Conservation (phyloP, 2,329 filamentous ascomycete genomes). For the Cytospora piceae region DNA sequence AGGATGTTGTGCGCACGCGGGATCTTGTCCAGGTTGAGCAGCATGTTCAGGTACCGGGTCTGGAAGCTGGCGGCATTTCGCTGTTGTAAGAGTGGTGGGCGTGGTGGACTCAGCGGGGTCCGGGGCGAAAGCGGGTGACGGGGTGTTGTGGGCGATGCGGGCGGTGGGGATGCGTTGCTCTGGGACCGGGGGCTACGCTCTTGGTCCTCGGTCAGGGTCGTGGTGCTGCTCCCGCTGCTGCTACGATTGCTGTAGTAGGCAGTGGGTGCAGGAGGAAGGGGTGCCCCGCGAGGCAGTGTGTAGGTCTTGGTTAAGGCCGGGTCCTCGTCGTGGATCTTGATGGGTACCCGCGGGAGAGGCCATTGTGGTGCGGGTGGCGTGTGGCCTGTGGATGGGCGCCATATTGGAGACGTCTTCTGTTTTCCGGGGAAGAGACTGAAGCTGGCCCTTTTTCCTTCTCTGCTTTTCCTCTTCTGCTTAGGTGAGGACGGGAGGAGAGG, state of each 20-base stretch:
- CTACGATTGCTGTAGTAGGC: constrained; percentile 17
- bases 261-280: constrained; percentile 24
- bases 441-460: constrained; percentile 21
- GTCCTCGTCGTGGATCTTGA: constrained; percentile 20
- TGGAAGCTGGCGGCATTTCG: constrained; percentile 26
- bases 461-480: constrained; percentile 25
- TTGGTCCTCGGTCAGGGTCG: constrained; percentile 15
- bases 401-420: constrained; percentile 26
- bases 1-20: constrained; percentile 52
- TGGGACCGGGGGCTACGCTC: neutral
- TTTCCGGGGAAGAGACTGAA: constrained; percentile 26
- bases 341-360: constrained; percentile 25
- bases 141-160: constrained; percentile 6
- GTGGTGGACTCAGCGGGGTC: neutral
- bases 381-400: constrained; percentile 28
- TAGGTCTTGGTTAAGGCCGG: constrained; percentile 26
- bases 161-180: neutral
- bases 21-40: constrained; percentile 51
- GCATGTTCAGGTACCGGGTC: constrained; percentile 50
- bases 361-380: constrained; percentile 28
- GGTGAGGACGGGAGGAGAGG: constrained; percentile 24
- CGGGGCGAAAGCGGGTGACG: constrained; percentile 9
- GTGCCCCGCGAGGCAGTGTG: constrained; percentile 27
- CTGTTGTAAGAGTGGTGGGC: constrained; percentile 13
- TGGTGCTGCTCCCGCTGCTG: constrained; percentile 21